These are phyloP conservation scores for Xerocomus spinulosus DNA, from an alignment of 768 basidiomycete genomes.

Conservation along the genomic window DNA sequence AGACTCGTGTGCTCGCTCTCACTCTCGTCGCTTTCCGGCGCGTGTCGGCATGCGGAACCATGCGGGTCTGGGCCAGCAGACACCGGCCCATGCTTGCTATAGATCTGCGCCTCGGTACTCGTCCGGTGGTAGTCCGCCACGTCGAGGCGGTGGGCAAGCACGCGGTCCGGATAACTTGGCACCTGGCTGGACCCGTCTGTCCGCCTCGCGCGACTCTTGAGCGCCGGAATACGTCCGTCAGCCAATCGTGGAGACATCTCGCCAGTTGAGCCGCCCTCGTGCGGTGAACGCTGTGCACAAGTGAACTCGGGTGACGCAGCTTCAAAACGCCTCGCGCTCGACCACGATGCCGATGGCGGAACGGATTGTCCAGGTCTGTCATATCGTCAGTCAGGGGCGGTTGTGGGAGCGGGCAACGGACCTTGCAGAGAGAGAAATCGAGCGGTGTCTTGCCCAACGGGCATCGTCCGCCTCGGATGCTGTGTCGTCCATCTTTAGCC, in stretches of 20 bases:
- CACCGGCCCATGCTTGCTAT: constrained; percentile 15
- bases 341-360: constrained; percentile 24
- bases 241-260: constrained; percentile 42
- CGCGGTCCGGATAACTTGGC: too few relatives aligned
- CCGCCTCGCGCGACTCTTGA: constrained; percentile 11
- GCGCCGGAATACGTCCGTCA: constrained; percentile 13
- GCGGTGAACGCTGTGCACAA: constrained; percentile 32
- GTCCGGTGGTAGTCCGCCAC: constrained; percentile 11
- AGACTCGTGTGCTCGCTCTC: constrained; percentile 32
- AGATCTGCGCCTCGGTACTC: constrained; percentile 2
- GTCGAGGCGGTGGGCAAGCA: constrained; percentile 5
- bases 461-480: constrained; percentile 15
- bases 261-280: constrained; percentile 42
- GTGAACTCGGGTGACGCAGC: constrained; percentile 20
- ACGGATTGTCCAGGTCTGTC: constrained; percentile 18
- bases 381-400: neutral
- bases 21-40: constrained; percentile 32
- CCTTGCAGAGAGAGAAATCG: constrained; percentile 39
- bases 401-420: constrained; percentile 8
- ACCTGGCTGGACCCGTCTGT: too few relatives aligned
- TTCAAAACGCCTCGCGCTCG: too few relatives aligned
- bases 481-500: constrained; percentile 54
- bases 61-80: constrained; percentile 22
- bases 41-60: constrained; percentile 25
- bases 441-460: constrained; percentile 41